Base-by-base conservation (phyloP, 2,329 filamentous ascomycete genomes). In the Ophiobolus disseminans region DNA sequence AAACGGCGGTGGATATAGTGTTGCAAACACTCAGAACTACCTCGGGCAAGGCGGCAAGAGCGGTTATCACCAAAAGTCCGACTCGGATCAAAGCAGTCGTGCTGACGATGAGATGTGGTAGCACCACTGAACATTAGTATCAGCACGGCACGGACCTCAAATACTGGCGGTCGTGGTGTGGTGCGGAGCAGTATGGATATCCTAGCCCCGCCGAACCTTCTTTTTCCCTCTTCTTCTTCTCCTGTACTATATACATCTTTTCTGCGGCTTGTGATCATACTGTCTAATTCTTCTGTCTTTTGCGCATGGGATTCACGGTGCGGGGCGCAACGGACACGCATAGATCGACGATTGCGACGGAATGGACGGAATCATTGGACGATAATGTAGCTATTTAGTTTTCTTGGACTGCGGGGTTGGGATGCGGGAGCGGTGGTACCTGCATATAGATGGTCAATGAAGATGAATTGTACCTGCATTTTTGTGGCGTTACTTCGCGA, bases 21-120 rank as follows among this genome's bases (percentile, higher is more conserved):
- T 74, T 5, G 62, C 70, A 9, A 70, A 69, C 43, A 66, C 64
- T 17, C 64, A 71, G 20, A 69, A 58, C 32, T 74, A 74, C 43
- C 51, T 74, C 14, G 72, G 72, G 1, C 63, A 69, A 22, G 50
- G 60, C 8, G 41, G 55, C 34, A 62, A 65, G 34, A 56, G 60
- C 14, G 44, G 57, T 9, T 66, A 69, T 31, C 58, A 65, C 21
- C 61, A 55, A 10, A 61, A 68, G 30, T 61, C 66, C 8, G 67
- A 71, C 43, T 60, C 60, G 5, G 68, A 68, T 40, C 57, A 61
- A 35, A 58, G 60, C 19, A 66, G 59, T 22, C 62, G 66, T 43
- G 66, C 48, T 20, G 62, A 72, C 25, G 69, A 73, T 39, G 70
- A 74, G 11, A 74, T 74, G 72, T 74, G 72, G 72, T 74, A 61